Evolutionary conservation across 176 grass and related monocot species (phyloP).

Genomic region (Echinochloa phyllopogon): DNA sequence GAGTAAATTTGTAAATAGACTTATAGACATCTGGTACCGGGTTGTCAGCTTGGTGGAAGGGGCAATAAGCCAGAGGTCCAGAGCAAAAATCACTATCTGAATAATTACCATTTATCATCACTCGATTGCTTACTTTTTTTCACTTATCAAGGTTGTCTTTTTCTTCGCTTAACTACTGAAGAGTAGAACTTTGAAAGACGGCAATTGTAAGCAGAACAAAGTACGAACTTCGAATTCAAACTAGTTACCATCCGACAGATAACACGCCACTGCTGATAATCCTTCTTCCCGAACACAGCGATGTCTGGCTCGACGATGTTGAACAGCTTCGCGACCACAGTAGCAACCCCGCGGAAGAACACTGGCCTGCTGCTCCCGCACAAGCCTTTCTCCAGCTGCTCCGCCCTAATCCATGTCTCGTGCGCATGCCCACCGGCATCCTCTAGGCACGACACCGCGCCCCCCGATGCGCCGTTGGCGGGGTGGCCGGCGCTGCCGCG

Average conservation of each 20-base stretch:
- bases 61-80: neutral
- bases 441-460: constrained; percentile 63
- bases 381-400: constrained; percentile 72
- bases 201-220: neutral
- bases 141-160: neutral
- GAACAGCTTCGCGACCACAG: constrained; percentile 80
- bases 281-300: constrained; percentile 94
- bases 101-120: too few relatives aligned
- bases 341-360: constrained; percentile 85
- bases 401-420: constrained; percentile 86
- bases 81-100: neutral
- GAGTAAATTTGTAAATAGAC: neutral
- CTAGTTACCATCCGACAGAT: constrained; percentile 76
- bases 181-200: neutral
- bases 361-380: constrained; percentile 82
- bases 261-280: constrained; percentile 94
- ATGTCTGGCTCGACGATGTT: constrained; percentile 84
- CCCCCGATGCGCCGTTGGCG: neutral
- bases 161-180: neutral
- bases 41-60: neutral
- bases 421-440: constrained; percentile 50
- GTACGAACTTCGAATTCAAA: too few relatives aligned
- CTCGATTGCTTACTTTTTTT: neutral
- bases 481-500: constrained; percentile 16
- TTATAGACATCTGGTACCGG: neutral